These are phyloP conservation scores for Aspergillus leporis DNA, from an alignment of 495 filamentous ascomycete species.

Conservation along the genomic window DNA sequence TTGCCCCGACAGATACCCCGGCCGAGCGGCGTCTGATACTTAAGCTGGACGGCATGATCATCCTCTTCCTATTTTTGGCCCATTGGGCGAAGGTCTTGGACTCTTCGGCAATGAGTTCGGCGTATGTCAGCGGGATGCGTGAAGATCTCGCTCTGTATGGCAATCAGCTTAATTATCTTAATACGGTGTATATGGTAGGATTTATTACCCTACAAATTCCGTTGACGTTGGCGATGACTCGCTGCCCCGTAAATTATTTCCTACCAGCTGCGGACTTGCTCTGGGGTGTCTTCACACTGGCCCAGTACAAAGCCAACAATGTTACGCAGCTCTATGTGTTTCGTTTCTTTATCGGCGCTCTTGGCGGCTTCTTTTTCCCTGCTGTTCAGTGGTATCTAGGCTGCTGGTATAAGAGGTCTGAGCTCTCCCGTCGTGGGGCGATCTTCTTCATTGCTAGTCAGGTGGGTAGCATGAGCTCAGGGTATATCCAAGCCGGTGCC, in stretches of 20 bases:
- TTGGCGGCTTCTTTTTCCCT: slow-evolving; percentile 80
- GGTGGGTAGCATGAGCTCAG: slow-evolving; percentile 45
- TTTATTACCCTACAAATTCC: slow-evolving; percentile 31
- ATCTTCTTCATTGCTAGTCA: slow-evolving; percentile 45
- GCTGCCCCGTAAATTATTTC: slow-evolving; percentile 32
- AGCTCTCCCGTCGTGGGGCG: slow-evolving; percentile 40
- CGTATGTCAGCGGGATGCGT: slow-evolving; percentile 32
- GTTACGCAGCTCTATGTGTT: slow-evolving; percentile 44
- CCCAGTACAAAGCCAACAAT: slow-evolving; percentile 36
- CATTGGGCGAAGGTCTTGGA: slow-evolving; percentile 48
- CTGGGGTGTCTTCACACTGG: slow-evolving; percentile 44
- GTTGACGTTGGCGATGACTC: slow-evolving; percentile 28
- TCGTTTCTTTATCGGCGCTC: slow-evolving; percentile 84
- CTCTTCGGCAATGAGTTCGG: slow-evolving; percentile 28
- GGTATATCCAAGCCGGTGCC: slow-evolving; percentile 46
- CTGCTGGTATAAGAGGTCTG: slow-evolving; percentile 34
- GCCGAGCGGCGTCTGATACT: slow-evolving; percentile 43
- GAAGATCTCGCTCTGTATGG: slow-evolving; percentile 37
- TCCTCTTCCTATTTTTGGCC: slow-evolving; percentile 34
- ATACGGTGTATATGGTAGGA: slow-evolving; percentile 42
- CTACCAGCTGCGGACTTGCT: slow-evolving; percentile 36
- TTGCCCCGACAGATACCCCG: slow-evolving; percentile 34
- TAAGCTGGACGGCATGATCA: slow-evolving; percentile 41
- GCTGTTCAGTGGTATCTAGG: slow-evolving; percentile 32
- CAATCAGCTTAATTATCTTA: slow-evolving; percentile 48